Percentiles rank a stretch among this genome's conserved stretches.
Evolutionary conservation across 1,284 basidiomycete genomes (phyloP).

Genomic region (Ceratobasidium sp.): DNA sequence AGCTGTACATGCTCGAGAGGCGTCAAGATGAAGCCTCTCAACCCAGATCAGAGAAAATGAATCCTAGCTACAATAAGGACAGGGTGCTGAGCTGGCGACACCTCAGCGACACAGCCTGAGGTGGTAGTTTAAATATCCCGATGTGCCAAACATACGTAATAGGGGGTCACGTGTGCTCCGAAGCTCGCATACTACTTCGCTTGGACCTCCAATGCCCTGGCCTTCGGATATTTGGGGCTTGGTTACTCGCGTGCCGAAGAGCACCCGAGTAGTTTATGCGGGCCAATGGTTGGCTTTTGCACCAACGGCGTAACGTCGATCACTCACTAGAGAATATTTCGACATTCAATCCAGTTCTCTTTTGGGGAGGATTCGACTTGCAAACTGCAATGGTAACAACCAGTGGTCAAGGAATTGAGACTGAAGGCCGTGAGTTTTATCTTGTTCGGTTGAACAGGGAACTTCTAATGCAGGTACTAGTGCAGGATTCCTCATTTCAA

Average conservation of each 20-base stretch:
- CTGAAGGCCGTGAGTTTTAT: no score
- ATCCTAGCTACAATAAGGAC: no score
- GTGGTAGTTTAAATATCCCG: conserved; percentile 3
- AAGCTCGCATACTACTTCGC: neutral
- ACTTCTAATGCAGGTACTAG: no score
- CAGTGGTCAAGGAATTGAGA: no score
- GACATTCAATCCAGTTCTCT: no score
- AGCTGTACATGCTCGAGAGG: neutral
- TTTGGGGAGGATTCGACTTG: no score
- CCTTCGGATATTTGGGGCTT: neutral
- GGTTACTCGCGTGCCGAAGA: neutral
- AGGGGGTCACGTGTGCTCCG: neutral
- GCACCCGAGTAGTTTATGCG: neutral
- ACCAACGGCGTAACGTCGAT: no score
- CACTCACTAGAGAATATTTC: no score
- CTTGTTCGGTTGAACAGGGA: no score
- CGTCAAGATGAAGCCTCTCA: neutral
- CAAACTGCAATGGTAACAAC: no score
- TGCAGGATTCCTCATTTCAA: no score
- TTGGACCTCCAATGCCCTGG: neutral
- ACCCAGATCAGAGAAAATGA: no score
- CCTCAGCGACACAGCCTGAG: neutral
- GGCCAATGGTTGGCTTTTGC: neutral
- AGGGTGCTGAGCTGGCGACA: neutral
- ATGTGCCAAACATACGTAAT: conserved; percentile 16